Percentiles rank a stretch among this genome's conserved stretches.
phyloP scores from a whole-genome alignment of 768 basidiomycete species.

The Boletus tylopilopsis region DNA sequence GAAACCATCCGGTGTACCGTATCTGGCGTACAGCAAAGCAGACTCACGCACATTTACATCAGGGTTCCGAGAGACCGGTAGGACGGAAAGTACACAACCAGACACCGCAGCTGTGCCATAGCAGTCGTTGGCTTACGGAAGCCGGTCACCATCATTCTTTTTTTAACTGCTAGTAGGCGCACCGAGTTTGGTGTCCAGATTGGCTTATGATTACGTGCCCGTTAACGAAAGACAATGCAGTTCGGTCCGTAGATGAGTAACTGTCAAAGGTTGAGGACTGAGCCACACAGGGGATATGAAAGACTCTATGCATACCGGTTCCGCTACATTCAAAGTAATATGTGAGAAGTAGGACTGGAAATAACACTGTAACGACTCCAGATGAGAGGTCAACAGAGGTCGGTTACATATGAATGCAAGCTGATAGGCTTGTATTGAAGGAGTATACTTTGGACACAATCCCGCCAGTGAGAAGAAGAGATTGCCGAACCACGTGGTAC shows the following conservation, averaged over 20 bases:
- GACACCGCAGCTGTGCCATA: slow-evolving; percentile 1
- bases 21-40: neutral
- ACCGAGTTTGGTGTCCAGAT: neutral
- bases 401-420: slow-evolving; percentile 14
- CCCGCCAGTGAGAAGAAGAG: no score
- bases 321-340: slow-evolving; percentile 8
- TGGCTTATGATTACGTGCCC: neutral
- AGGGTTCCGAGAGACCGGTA: slow-evolving; percentile 9
- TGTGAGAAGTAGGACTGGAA: slow-evolving; percentile 9
- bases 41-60: slow-evolving; percentile 14
- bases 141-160: slow-evolving; percentile 7
- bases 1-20: slow-evolving; percentile 15
- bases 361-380: slow-evolving; percentile 6
- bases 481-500: no score
- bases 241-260: neutral
- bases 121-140: slow-evolving; percentile 8
- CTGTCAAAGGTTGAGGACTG: no score
- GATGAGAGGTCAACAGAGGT: neutral
- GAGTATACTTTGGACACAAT: neutral
- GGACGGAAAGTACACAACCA: neutral
- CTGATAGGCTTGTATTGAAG: slow-evolving; percentile 14
- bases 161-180: slow-evolving; percentile 1
- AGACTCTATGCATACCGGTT: neutral
- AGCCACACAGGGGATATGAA: neutral
- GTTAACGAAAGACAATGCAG: neutral